Base-by-base conservation (phyloP, 2,329 filamentous ascomycete genomes). In the Fusarium sambucinum region DNA sequence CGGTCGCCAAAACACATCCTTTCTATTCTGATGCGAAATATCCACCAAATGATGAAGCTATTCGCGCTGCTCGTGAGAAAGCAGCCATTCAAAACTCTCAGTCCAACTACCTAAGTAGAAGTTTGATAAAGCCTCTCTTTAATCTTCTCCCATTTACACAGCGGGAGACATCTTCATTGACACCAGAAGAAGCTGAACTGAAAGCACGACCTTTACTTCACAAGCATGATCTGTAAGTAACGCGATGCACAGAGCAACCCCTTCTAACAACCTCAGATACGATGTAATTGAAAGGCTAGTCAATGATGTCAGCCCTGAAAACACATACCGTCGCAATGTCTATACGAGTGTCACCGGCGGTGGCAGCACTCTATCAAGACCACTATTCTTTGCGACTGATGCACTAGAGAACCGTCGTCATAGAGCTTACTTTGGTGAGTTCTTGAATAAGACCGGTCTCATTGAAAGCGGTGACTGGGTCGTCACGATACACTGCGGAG, bases 321-420 rank as follows among this genome's bases (percentile, higher is more conserved):
- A 82, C 60, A 76, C 68, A 0, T 83, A 79, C 55, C 80, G 81
- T 0, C 73, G 71, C 4, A 74, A 74, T 23, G 67, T 75, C 4
- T 84, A 83, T 51, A 74, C 78, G 0, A 82, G 80, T 40, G 73
- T 74, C 1, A 83, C 82, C 0, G 81, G 82, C 1, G 82, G 82
- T 0, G 80, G 79, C 0, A 74, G 64, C 1, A 75, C 75, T 0
- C 5, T 55, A 1, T 74, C 74, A 0, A 68, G 70, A 0, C 75
- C 77, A 0, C 59, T 84, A 59, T 73, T 83, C 37, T 84, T 84
- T 50, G 77, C 77, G 0, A 80, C 78, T 0, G 80, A 83, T 62
- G 69, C 72, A 0, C 17, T 66, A 2, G 82, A 84, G 54, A 84
- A 82, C 27, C 80, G 82, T 2, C 63, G 63, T 2, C 82, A 84